These are phyloP conservation scores for Mollisiaceae sp. DNA, from an alignment of 2,329 filamentous ascomycete species.

Conservation along the genomic window DNA sequence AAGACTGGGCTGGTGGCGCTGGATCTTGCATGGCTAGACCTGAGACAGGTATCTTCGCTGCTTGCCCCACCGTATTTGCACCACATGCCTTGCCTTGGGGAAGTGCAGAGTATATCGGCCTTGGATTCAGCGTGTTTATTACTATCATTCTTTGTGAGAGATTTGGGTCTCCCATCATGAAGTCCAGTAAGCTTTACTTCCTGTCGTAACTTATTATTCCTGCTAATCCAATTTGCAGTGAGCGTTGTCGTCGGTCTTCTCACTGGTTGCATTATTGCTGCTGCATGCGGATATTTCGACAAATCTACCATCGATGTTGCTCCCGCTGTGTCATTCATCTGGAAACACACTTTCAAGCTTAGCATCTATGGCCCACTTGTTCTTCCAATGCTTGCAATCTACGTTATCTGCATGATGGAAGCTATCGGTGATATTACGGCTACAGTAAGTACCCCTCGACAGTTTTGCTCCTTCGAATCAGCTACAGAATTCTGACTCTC, in stretches of 20 bases:
- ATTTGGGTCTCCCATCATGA: slow-evolving; percentile 84
- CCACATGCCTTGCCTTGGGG: slow-evolving; percentile 81
- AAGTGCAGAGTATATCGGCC: slow-evolving; percentile 75
- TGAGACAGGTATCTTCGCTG: slow-evolving; percentile 58
- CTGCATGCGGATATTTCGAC: slow-evolving; percentile 79
- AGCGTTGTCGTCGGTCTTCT: slow-evolving; percentile 15
- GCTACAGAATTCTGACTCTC: slow-evolving; percentile 47
- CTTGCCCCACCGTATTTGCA: slow-evolving; percentile 70
- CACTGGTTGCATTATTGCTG: slow-evolving; percentile 71
- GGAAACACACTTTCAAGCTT: slow-evolving; percentile 78
- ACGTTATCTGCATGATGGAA: slow-evolving; percentile 77
- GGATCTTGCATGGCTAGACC: slow-evolving; percentile 59
- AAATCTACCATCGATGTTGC: slow-evolving; percentile 71
- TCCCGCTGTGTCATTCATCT: slow-evolving; percentile 75
- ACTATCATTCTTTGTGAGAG: slow-evolving; percentile 82
- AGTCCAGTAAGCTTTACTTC: slow-evolving; percentile 44
- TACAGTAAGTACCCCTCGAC: slow-evolving; percentile 59
- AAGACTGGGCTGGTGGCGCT: slow-evolving; percentile 78
- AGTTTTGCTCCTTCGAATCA: slow-evolving; percentile 54
- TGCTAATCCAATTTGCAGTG: background rate
- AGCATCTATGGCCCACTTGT: slow-evolving; percentile 75
- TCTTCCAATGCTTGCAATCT: slow-evolving; percentile 71
- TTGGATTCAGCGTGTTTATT: slow-evolving; percentile 80
- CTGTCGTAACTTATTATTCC: background rate
- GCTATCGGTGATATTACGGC: slow-evolving; percentile 82